A percentile compares a stretch with the other conserved stretches of the same genome.
These are phyloP conservation scores for Saraca asoca DNA, from an alignment of 331 rosid species.

Conservation along the genomic window DNA sequence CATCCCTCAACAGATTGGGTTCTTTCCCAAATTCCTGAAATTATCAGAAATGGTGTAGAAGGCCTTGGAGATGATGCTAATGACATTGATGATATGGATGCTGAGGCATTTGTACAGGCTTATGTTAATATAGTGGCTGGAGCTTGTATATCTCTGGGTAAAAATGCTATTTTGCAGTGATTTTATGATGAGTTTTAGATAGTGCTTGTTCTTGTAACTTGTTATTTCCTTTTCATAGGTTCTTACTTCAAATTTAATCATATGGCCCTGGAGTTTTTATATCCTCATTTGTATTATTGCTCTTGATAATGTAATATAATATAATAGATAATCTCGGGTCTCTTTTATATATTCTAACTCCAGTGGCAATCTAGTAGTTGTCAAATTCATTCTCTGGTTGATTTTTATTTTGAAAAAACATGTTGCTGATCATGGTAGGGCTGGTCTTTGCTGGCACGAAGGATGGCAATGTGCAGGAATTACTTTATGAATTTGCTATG, in stretches of 20 bases:
- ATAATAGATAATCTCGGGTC: not conserved
- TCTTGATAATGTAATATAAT: slow-evolving; percentile 4
- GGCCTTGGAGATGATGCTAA: slow-evolving; percentile 62
- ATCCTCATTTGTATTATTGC: slow-evolving; percentile 5
- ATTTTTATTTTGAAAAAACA: slow-evolving; percentile 33
- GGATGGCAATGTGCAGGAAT: slow-evolving; percentile 79
- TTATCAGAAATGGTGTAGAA: slow-evolving; percentile 64
- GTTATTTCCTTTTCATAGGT: not conserved
- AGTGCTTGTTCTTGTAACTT: not conserved
- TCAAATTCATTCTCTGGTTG: slow-evolving; percentile 13
- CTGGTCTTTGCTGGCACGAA: slow-evolving; percentile 92
- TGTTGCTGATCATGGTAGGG: slow-evolving; percentile 52
- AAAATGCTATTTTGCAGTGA: slow-evolving; percentile 30
- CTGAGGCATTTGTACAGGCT: slow-evolving; percentile 89
- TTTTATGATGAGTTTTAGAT: not conserved
- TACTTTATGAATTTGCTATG: slow-evolving; percentile 77
- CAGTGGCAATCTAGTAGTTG: slow-evolving; percentile 24
- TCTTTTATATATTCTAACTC: slow-evolving; percentile 23
- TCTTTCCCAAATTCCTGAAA: slow-evolving; percentile 86
- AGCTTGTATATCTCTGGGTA: slow-evolving; percentile 94
- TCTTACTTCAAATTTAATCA: slow-evolving; percentile 17
- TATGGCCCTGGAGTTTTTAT: slow-evolving; percentile 4
- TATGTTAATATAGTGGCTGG: slow-evolving; percentile 93
- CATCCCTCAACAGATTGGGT: slow-evolving; percentile 93
- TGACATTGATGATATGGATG: slow-evolving; percentile 81